Evolutionary conservation across 441 rosid genomes (phyloP).

Genomic region (Brassica hybrid): DNA sequence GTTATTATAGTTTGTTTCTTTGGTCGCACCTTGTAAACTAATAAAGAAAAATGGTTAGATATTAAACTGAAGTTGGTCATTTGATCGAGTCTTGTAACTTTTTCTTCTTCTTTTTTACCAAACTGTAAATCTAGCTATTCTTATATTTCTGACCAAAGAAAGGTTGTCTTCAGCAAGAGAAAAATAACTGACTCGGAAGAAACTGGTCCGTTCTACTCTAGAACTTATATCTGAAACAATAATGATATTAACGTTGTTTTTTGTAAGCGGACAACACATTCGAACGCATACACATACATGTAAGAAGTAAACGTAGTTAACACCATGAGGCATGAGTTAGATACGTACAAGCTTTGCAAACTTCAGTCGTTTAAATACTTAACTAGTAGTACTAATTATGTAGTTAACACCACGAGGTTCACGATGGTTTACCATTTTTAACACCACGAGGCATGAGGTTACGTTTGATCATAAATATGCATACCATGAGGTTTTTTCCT

Average conservation of each 20-base stretch:
- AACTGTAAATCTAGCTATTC: not conserved
- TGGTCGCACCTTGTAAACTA: constrained; percentile 12
- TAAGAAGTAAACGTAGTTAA: constrained; percentile 11
- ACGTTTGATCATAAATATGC: not conserved
- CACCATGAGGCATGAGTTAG: constrained; percentile 24
- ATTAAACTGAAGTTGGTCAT: not conserved
- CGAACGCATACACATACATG: constrained; percentile 8
- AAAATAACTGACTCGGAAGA: not conserved
- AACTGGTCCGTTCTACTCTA: not conserved
- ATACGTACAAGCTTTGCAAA: constrained; percentile 23
- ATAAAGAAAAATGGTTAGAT: not conserved
- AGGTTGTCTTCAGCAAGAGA: not conserved
- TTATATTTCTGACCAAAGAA: not conserved
- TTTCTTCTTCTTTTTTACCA: not conserved
- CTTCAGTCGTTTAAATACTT: constrained; percentile 15
- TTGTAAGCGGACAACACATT: not conserved
- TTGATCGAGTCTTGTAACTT: not conserved
- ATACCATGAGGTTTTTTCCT: not conserved
- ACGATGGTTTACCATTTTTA: too few relatives aligned
- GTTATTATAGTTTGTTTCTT: not conserved
- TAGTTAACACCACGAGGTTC: not conserved
- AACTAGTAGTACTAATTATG: not conserved
- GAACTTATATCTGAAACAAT: not conserved
- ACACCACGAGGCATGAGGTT: constrained; percentile 8
- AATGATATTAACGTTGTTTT: not conserved